phyloP scores from a whole-genome alignment of 768 basidiomycete genomes.

The Suillus spraguei region DNA sequence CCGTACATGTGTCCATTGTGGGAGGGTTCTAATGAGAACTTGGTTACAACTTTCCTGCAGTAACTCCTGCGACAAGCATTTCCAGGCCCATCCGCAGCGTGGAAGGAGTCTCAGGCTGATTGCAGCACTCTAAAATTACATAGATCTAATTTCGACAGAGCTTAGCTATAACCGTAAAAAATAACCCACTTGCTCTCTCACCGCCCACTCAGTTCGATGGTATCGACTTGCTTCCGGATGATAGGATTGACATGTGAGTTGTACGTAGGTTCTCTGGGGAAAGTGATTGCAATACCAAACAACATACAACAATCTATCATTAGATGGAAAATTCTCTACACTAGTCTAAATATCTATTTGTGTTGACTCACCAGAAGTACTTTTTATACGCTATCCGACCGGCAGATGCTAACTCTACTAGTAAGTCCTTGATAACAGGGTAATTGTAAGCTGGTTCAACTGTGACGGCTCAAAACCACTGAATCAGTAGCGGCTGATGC shows the following conservation, averaged over 20 bases:
- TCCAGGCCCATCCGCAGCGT: background rate
- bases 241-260: background rate
- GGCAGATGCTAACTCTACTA: background rate
- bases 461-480: background rate
- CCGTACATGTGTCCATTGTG: background rate
- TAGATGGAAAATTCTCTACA: background rate
- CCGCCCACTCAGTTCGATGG: background rate
- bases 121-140: too few relatives aligned
- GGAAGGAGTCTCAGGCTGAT: background rate
- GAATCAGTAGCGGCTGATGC: background rate
- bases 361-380: background rate
- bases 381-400: background rate
- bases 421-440: background rate
- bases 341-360: background rate
- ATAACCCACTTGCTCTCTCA: background rate
- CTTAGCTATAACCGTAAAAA: background rate
- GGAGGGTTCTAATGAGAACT: constrained; percentile 13
- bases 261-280: background rate
- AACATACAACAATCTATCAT: background rate
- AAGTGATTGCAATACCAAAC: background rate
- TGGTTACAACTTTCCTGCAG: background rate
- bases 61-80: constrained; percentile 2
- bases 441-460: background rate
- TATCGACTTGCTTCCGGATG: background rate
- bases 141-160: background rate